Evolutionary conservation across 2,329 filamentous ascomycete species (phyloP).

Genomic region (Hymenoscyphus occultus): DNA sequence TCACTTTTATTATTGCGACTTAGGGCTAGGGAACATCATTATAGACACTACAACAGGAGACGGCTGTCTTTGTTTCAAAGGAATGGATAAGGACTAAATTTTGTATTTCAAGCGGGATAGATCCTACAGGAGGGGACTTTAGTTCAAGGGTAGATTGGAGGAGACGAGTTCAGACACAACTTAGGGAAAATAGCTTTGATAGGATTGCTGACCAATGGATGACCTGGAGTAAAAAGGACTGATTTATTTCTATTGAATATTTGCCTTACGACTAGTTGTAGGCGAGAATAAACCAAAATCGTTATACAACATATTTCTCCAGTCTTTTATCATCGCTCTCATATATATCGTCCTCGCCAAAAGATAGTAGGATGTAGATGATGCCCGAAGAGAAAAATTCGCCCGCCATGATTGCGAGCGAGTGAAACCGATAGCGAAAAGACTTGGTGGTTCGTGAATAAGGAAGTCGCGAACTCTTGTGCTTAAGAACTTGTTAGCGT

Average conservation of each 20-base stretch:
- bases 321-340: too few relatives aligned
- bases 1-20: slow-evolving; percentile 15
- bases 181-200: slow-evolving; percentile 12
- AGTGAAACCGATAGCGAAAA: too few relatives aligned
- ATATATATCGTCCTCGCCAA: too few relatives aligned
- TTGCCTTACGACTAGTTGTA: neutral
- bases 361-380: too few relatives aligned
- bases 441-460: too few relatives aligned
- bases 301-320: too few relatives aligned
- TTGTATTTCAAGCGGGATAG: slow-evolving; percentile 15
- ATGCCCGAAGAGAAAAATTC: too few relatives aligned
- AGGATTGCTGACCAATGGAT: slow-evolving; percentile 14
- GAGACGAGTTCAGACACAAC: slow-evolving; percentile 15
- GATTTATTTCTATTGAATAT: slow-evolving; percentile 6
- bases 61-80: slow-evolving; percentile 17
- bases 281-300: neutral
- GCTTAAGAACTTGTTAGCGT: too few relatives aligned
- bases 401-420: too few relatives aligned
- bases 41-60: slow-evolving; percentile 12
- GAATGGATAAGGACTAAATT: slow-evolving; percentile 20
- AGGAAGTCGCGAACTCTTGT: too few relatives aligned
- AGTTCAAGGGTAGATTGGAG: slow-evolving; percentile 16
- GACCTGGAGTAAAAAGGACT: slow-evolving; percentile 11
- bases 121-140: slow-evolving; percentile 11
- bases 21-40: slow-evolving; percentile 16